Conservation (phyloP, 73 alveolate species). For the Paramecium sexaurelia region DNA sequence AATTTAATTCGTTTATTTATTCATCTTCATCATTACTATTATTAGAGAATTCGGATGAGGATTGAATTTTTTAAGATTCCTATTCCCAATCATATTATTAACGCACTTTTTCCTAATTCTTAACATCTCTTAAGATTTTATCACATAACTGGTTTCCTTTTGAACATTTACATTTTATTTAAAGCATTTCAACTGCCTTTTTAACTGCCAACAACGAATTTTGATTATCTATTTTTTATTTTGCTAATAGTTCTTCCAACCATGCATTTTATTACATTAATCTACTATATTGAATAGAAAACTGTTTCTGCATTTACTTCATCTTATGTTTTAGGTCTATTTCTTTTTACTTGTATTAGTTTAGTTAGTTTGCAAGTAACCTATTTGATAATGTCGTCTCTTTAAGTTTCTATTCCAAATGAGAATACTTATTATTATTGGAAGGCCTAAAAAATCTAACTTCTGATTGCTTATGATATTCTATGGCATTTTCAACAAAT, state of each 20-base stretch:
- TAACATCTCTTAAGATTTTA: conserved; percentile 12
- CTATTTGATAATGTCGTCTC: conserved; percentile 28
- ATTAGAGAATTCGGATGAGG: neutral
- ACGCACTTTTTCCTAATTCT: neutral
- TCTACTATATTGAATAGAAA: neutral
- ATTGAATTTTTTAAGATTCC: neutral
- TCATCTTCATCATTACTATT: neutral
- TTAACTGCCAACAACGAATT: conserved; percentile 31
- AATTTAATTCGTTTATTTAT: neutral
- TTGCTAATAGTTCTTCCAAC: conserved; percentile 33
- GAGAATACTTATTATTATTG: neutral
- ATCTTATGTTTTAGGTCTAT: neutral
- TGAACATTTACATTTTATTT: neutral
- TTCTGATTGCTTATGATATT: conserved; percentile 25
- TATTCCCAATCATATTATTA: neutral
- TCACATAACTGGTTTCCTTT: neutral
- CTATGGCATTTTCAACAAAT: conserved; percentile 23
- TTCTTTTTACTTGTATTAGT: neutral
- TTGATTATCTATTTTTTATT: conserved; percentile 44
- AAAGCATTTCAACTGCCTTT: conserved; percentile 31
- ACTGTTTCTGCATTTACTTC: conserved; percentile 3
- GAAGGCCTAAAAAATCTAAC: neutral
- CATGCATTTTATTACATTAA: neutral
- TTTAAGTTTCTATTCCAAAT: conserved; percentile 4
- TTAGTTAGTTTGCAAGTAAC: neutral